Base-by-base conservation (phyloP, 306 rosid species). In the Ziziphus jujuba region DNA sequence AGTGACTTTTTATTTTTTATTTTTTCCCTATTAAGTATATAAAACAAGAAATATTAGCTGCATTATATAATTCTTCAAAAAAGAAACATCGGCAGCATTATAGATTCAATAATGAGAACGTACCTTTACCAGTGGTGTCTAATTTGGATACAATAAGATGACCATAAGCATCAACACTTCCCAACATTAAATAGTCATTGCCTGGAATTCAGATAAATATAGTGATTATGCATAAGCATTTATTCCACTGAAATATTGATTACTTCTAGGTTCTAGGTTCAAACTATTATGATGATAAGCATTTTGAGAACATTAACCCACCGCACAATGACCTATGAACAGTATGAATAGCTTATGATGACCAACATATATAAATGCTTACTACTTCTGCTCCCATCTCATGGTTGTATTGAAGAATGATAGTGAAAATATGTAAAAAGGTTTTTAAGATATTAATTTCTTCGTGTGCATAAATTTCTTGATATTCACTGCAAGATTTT, bases 131-230 rank as follows among this genome's bases (percentile, higher is more conserved):
- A 68, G 81, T 67, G 7, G 84, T 69, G 55, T 87, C 92, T 58
- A 87, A 70, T 82, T 89, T 89, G 58, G 98, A 89, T 52, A 92
- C 96, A 73, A 92, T 87, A 52, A 89, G 91, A 73, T 87, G 92
- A 45, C 98, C 98, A 51, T 80, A 85, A 10, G 95, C 82, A 82
- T 92, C 98, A 54, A 92, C 98, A 70, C 89, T 89, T 79, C 98
- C 98, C 84, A 92, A 72, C 67, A 87, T 56, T 62, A 83, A 68
- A 77, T 80, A 66, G 67, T 78, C 90, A 67, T 71, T 59, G 61
- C 89, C 98, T 92, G 80, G 60, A 79, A 77, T 16, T 51, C 24
- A 23, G 16, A 72, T 16, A 66, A 53, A 38, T 31, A 63, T 17
- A 45, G 38, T 45, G 33, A 6, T 5, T 23, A 31, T 49, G 10